Percentiles rank a stretch among this genome's conserved stretches.
Evolutionary conservation across 2,329 filamentous ascomycete species (phyloP).

Genomic region (Aspergillus pseudoglaucus): DNA sequence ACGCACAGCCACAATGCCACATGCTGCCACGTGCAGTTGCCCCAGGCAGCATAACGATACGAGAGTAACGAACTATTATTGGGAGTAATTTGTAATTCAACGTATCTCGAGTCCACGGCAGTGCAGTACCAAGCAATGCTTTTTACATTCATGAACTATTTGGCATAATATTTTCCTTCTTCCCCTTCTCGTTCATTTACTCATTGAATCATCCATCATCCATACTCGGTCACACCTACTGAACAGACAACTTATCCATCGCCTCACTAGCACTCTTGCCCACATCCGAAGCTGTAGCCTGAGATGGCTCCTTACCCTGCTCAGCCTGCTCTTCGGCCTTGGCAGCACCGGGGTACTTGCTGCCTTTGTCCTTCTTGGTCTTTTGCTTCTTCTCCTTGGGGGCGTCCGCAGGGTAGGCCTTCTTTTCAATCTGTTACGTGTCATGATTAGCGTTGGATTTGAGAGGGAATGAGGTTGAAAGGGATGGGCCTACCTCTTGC

Average conservation of each 20-base stretch:
- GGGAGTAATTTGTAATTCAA: too few species aligned
- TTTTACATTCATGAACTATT: background rate
- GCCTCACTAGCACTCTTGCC: background rate
- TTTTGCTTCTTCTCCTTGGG: background rate
- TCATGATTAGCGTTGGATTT: background rate
- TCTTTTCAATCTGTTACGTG: constrained; percentile 19
- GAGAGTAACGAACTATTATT: too few species aligned
- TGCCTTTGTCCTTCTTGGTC: background rate
- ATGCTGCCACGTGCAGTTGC: too few species aligned
- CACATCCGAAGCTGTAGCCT: background rate
- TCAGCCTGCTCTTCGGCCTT: constrained; percentile 22
- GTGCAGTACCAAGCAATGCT: too few species aligned
- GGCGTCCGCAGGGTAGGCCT: constrained; percentile 35
- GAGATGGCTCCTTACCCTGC: background rate
- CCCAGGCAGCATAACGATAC: too few species aligned
- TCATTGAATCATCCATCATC: background rate
- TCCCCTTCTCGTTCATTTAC: background rate
- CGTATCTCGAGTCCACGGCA: too few species aligned
- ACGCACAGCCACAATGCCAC: too few species aligned
- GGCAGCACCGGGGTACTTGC: constrained; percentile 22
- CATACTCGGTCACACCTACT: background rate
- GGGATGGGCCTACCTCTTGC: constrained; percentile 54
- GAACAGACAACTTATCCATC: background rate
- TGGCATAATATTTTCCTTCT: background rate
- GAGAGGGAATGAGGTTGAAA: background rate